Percentiles rank a stretch among this genome's conserved stretches.
phyloP scores from a whole-genome alignment of 2,329 filamentous ascomycete genomes.

The Alternaria gaisen region DNA sequence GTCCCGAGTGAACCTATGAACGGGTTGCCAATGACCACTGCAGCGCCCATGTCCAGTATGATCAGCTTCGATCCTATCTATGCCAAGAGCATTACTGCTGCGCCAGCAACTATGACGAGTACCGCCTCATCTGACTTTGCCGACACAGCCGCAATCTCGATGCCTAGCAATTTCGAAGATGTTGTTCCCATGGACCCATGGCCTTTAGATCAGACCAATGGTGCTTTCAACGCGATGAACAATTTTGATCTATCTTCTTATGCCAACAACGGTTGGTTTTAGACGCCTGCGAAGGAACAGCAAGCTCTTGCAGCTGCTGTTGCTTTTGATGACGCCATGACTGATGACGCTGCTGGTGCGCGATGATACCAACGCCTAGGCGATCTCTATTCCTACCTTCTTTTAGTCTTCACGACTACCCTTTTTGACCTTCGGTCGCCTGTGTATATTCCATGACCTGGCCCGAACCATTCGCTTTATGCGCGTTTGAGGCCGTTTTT shows the following conservation, averaged over 20 bases:
- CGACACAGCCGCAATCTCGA: slow-evolving; percentile 43
- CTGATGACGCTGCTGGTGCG: slow-evolving; percentile 50
- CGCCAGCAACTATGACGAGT: slow-evolving; percentile 35
- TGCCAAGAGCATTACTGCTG: slow-evolving; percentile 35
- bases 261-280: slow-evolving; percentile 43
- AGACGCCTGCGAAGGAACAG: slow-evolving; percentile 35
- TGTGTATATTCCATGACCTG: slow-evolving; percentile 48
- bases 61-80: slow-evolving; percentile 44
- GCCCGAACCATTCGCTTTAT: slow-evolving; percentile 30
- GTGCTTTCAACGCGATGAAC: slow-evolving; percentile 35
- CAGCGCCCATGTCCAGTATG: slow-evolving; percentile 30
- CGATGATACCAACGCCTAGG: slow-evolving; percentile 33
- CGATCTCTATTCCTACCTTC: slow-evolving; percentile 34
- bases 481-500: slow-evolving; percentile 33
- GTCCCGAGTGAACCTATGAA: slow-evolving; percentile 33
- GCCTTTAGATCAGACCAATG: slow-evolving; percentile 41
- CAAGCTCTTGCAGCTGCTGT: slow-evolving; percentile 20
- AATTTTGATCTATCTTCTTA: slow-evolving; percentile 38
- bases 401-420: slow-evolving; percentile 25
- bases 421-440: slow-evolving; percentile 42
- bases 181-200: slow-evolving; percentile 41
- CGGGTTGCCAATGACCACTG: slow-evolving; percentile 34
- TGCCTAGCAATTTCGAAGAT: slow-evolving; percentile 45
- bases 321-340: slow-evolving; percentile 46
- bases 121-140: slow-evolving; percentile 33